Percentiles rank a stretch among this genome's conserved stretches.
These are phyloP conservation scores for Mycena citricolor DNA, from an alignment of 1,284 basidiomycete species.

Conservation along the genomic window DNA sequence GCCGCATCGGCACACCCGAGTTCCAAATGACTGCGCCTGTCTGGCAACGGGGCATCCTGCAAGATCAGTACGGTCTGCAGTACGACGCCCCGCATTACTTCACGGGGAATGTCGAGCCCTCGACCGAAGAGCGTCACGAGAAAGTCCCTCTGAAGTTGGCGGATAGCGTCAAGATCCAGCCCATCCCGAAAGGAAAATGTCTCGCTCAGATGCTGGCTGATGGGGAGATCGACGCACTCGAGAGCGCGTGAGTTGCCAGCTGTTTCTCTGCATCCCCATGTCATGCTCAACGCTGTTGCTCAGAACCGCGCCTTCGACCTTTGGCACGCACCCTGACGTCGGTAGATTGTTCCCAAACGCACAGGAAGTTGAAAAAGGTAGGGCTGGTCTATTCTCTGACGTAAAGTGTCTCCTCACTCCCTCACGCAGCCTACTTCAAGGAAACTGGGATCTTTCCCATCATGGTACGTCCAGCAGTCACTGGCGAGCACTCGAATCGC, in stretches of 20 bases:
- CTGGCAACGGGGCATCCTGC: constrained; percentile 20
- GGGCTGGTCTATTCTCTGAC: no score
- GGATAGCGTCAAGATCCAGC: constrained; percentile 18
- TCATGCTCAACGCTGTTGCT: neutral
- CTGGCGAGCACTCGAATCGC: neutral
- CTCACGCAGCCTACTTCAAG: constrained; percentile 15
- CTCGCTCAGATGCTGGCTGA: constrained; percentile 23
- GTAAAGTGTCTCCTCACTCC: no score
- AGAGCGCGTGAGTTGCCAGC: constrained; percentile 25
- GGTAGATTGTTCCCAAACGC: constrained; percentile 20
- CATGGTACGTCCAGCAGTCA: constrained; percentile 8
- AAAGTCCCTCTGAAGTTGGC: constrained; percentile 22
- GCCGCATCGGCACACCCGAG: constrained; percentile 22
- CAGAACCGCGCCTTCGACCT: constrained; percentile 19
- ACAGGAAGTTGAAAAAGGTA: constrained; percentile 17
- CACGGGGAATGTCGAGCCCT: constrained; percentile 22
- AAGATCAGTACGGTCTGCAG: constrained; percentile 20
- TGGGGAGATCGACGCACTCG: constrained; percentile 20
- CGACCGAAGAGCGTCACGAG: constrained; percentile 16
- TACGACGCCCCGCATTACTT: constrained; percentile 22
- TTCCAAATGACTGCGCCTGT: constrained; percentile 25
- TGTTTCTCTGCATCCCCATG: neutral
- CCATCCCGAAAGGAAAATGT: constrained; percentile 22
- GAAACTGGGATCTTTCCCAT: constrained; percentile 21
- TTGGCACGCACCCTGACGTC: constrained; percentile 17